Conservation (phyloP, 1,139 yeast genomes). For the Hyphopichia fennica region DNA sequence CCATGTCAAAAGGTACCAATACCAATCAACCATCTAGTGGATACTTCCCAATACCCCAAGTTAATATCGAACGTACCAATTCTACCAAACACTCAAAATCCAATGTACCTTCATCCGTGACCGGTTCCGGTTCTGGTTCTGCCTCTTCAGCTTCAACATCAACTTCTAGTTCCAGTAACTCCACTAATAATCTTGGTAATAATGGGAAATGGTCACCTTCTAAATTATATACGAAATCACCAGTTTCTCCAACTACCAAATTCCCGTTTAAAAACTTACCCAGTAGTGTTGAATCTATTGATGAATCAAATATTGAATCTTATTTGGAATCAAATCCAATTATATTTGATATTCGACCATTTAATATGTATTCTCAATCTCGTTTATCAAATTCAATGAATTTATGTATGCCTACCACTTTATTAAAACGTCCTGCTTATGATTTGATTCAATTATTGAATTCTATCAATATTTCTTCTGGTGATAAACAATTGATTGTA, state of each 20-base stretch:
- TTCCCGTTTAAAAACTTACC: slow-evolving; percentile 10
- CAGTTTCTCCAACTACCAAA: slow-evolving; percentile 11
- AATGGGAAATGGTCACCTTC: background rate
- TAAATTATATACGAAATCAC: slow-evolving; percentile 2
- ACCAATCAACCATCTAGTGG: background rate
- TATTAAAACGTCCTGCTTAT: slow-evolving; percentile 36
- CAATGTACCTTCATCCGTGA: background rate
- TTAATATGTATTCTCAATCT: slow-evolving; percentile 29
- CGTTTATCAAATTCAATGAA: slow-evolving; percentile 32
- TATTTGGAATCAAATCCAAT: slow-evolving; percentile 7
- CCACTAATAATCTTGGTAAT: background rate
- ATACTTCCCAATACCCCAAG: slow-evolving; percentile 4
- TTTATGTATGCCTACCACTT: slow-evolving; percentile 43
- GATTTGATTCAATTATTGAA: slow-evolving; percentile 30
- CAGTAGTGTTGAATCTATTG: slow-evolving; percentile 4
- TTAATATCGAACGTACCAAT: slow-evolving; percentile 1
- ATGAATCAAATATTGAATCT: slow-evolving; percentile 1
- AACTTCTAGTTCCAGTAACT: no score
- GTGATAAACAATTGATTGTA: slow-evolving; percentile 17
- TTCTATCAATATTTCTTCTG: slow-evolving; percentile 23
- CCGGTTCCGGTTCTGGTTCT: no score
- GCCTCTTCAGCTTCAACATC: no score
- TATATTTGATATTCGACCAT: slow-evolving; percentile 41
- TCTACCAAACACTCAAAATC: background rate
- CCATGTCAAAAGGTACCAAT: background rate